Conservation (phyloP, 208 protist genomes). For the Acanthamoeba healyi region DNA sequence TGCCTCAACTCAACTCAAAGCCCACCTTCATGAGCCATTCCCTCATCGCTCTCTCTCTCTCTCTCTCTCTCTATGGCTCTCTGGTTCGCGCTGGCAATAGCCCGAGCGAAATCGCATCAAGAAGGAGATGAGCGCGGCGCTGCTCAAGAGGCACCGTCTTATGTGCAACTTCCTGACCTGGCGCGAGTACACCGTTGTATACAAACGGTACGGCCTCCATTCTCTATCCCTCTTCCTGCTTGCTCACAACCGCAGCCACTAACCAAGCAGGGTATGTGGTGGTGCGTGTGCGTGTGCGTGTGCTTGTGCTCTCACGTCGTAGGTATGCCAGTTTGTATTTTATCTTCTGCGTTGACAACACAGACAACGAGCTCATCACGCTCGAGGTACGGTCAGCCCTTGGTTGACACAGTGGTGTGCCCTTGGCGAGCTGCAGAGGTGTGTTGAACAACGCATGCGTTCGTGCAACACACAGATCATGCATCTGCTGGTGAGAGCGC, state of each 20-base stretch:
- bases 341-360: slow-evolving; percentile 96
- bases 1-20: slow-evolving; percentile 73
- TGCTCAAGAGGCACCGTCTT: neutral
- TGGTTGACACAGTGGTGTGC: too few species aligned
- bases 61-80: neutral
- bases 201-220: neutral
- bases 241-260: too few species aligned
- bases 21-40: slow-evolving; percentile 82
- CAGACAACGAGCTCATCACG: slow-evolving; percentile 98
- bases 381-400: slow-evolving; percentile 91
- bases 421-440: too few species aligned
- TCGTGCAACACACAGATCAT: slow-evolving; percentile 63
- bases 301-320: slow-evolving; percentile 72
- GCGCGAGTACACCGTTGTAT: slow-evolving; percentile 46
- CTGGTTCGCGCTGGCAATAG: neutral
- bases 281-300: too few species aligned
- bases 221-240: neutral
- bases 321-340: slow-evolving; percentile 99
- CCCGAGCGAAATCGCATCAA: slow-evolving; percentile 12
- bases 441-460: slow-evolving; percentile 85
- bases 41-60: neutral
- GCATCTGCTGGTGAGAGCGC: slow-evolving; percentile 91
- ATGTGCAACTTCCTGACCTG: slow-evolving; percentile 65
- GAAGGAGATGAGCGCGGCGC: neutral
- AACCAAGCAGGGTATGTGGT: too few species aligned